Evolutionary conservation across 2,329 filamentous ascomycete genomes (phyloP).

Genomic region (Didymella segeticola): DNA sequence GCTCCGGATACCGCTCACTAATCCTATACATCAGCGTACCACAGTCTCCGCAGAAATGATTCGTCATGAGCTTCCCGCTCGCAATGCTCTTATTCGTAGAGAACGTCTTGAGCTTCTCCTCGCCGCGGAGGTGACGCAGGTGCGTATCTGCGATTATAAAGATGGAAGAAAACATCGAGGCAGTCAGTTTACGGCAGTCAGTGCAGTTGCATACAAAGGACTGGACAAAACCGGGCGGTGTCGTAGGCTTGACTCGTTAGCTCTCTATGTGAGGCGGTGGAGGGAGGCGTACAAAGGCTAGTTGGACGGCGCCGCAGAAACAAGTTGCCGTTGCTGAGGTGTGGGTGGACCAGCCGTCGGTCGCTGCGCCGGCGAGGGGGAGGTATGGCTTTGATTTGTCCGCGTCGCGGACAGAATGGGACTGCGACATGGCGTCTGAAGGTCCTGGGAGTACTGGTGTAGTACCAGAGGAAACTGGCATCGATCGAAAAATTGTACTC

Average conservation of each 20-base stretch:
- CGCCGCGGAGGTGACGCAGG: background rate
- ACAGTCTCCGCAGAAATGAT: constrained; percentile 66
- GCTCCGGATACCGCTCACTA: constrained; percentile 53
- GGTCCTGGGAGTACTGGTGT: too few species aligned
- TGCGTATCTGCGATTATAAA: background rate
- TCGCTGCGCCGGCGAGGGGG: background rate
- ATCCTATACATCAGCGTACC: constrained; percentile 67
- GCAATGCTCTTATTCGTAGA: constrained; percentile 53
- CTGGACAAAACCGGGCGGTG: constrained; percentile 45
- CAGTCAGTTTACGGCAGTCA: constrained; percentile 57
- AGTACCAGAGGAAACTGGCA: too few species aligned
- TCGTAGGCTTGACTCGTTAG: background rate
- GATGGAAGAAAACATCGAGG: constrained; percentile 57
- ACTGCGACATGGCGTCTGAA: too few species aligned
- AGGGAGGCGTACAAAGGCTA: background rate
- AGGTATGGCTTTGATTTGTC: background rate
- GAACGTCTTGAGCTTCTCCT: background rate
- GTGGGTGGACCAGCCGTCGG: background rate
- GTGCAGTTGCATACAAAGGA: constrained; percentile 66
- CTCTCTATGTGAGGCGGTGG: background rate
- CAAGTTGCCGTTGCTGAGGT: background rate
- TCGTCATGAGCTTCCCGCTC: constrained; percentile 58
- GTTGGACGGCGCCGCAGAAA: background rate
- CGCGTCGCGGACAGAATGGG: background rate
- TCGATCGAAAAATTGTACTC: too few species aligned